Evolutionary conservation across 768 basidiomycete genomes (phyloP).

Genomic region (Imleria badia): DNA sequence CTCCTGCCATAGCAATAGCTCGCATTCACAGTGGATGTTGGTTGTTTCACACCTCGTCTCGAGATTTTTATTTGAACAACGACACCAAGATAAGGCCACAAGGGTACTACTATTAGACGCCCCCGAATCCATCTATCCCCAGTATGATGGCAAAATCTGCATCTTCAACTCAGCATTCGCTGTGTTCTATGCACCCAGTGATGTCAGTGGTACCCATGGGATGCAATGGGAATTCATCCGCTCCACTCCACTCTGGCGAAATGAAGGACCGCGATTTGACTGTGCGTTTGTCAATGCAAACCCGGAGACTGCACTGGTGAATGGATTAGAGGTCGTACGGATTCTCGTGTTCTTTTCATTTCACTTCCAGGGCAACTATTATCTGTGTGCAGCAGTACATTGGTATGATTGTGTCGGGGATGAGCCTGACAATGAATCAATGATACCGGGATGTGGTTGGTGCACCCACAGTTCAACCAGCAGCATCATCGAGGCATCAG

Average conservation of each 20-base stretch:
- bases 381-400: conserved; percentile 18
- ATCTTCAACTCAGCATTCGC: neutral
- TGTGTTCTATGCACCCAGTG: neutral
- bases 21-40: too few relatives aligned
- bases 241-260: neutral
- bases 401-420: conserved; percentile 23
- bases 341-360: conserved; percentile 26
- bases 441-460: conserved; percentile 33
- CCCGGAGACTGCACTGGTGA: conserved; percentile 11
- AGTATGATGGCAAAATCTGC: neutral
- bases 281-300: conserved; percentile 26
- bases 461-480: conserved; percentile 6
- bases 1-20: too few relatives aligned
- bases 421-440: conserved; percentile 20
- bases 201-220: neutral
- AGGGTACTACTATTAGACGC: too few relatives aligned
- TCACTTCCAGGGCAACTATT: neutral
- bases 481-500: neutral
- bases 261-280: conserved; percentile 10
- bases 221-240: neutral
- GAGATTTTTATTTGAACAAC: too few relatives aligned
- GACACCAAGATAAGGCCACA: too few relatives aligned
- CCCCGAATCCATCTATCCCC: too few relatives aligned
- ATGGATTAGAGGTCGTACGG: conserved; percentile 16
- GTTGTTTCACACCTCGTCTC: too few relatives aligned